phyloP scores from a whole-genome alignment of 2,329 filamentous ascomycete species.

The Colletotrichum sp. region DNA sequence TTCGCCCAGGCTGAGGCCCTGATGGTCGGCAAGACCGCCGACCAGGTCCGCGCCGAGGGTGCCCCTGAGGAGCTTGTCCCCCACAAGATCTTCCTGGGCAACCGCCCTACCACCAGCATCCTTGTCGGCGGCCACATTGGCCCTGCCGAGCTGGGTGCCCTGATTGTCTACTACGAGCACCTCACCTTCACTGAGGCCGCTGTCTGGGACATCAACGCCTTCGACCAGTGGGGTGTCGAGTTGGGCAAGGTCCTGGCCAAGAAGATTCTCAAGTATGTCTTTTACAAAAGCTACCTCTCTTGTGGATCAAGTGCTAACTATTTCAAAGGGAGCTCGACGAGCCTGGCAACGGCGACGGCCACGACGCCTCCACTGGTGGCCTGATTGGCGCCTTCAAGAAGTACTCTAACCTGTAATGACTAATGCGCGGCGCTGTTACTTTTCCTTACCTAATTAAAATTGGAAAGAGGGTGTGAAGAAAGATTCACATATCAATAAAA shows the following conservation, averaged over 20 bases:
- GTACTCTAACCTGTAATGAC: conserved; percentile 55
- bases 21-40: conserved; percentile 88
- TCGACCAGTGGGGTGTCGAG: conserved; percentile 99
- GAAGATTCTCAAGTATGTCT: conserved; percentile 69
- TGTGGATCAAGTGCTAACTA: background rate
- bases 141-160: conserved; percentile 87
- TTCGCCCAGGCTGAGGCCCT: conserved; percentile 87
- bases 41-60: conserved; percentile 79
- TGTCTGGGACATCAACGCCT: conserved; percentile 99
- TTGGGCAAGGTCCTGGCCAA: conserved; percentile 95
- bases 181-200: conserved; percentile 97
- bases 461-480: conserved; percentile 1
- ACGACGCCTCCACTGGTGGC: conserved; percentile 88
- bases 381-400: conserved; percentile 94
- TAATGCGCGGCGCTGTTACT: conserved; percentile 16
- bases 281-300: background rate
- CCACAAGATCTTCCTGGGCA: conserved; percentile 99
- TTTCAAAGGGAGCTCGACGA: conserved; percentile 77
- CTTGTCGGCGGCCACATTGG: conserved; percentile 90
- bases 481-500: background rate
- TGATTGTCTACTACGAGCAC: conserved; percentile 99
- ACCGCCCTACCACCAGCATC: conserved; percentile 95
- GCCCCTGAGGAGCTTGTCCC: conserved; percentile 78
- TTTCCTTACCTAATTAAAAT: background rate
- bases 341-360: conserved; percentile 70